phyloP scores from a whole-genome alignment of 2,329 filamentous ascomycete species.

The Aureobasidium sp. region DNA sequence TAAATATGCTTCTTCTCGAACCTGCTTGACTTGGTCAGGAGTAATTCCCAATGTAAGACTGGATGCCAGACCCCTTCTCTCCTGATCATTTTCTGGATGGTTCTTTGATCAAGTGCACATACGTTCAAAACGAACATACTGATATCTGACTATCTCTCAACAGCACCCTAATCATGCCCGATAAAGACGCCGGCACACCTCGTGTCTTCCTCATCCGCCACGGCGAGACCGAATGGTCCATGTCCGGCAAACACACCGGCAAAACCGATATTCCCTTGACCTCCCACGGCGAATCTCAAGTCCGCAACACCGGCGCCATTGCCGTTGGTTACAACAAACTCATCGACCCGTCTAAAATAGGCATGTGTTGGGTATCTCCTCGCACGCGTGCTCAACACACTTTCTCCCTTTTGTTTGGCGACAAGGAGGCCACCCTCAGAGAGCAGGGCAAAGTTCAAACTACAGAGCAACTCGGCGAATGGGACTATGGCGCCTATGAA shows the following conservation, averaged over 20 bases:
- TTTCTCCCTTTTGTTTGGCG: slow-evolving; percentile 75
- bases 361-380: slow-evolving; percentile 80
- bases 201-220: slow-evolving; percentile 72
- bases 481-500: slow-evolving; percentile 70
- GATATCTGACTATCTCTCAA: not conserved
- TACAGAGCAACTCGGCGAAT: slow-evolving; percentile 62
- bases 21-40: not conserved
- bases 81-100: too few relatives aligned
- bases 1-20: not conserved
- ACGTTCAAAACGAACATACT: not conserved
- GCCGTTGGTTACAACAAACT: slow-evolving; percentile 86
- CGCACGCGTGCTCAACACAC: slow-evolving; percentile 87
- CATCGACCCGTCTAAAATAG: slow-evolving; percentile 84
- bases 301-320: slow-evolving; percentile 78
- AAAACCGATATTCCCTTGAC: slow-evolving; percentile 88
- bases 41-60: not conserved
- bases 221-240: slow-evolving; percentile 96
- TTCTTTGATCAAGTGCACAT: not conserved
- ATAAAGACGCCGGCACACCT: slow-evolving; percentile 46
- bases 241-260: slow-evolving; percentile 83
- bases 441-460: slow-evolving; percentile 51
- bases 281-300: slow-evolving; percentile 68
- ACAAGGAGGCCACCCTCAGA: slow-evolving; percentile 53
- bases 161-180: slow-evolving; percentile 31
- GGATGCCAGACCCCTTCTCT: not conserved